Evolutionary conservation across 139 green algal genomes (phyloP), one percentile per base, ranked within the genome.

Genomic region (Microglena sp.): DNA sequence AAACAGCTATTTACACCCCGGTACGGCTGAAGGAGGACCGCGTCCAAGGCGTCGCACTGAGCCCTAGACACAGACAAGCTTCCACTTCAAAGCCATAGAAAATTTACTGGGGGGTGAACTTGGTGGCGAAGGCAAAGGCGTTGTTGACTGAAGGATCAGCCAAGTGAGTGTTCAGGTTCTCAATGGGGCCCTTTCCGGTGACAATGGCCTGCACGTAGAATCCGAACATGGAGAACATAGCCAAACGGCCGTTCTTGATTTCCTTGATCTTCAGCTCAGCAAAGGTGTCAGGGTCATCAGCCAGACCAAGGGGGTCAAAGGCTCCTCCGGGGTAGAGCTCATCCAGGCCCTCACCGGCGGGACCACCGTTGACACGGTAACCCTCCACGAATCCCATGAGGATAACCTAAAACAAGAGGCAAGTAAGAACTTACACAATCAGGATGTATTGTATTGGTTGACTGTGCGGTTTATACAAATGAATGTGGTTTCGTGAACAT

Each of bases 271-370:
- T 90, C n/a, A 94, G 82, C 82, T 90, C 82, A 62, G 82, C 81
- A 63, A 89, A 80, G 71, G 82, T 87, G 67, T 94, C 84, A 40
- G 88, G 86, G 79, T 94, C 92, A 74, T 97, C 93, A 80, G 93
- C 93, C 67, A 96, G 79, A 72, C 89, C 89, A 67, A 97, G 80
- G 77, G 91, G 91, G 88, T 97, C 91, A 60, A 96, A 96, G 46
- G 34, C 29, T 67, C 75, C 80, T 40, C 79, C 80, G 65, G 80
- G 83, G 80, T 87, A 82, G 57, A 91, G 76, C 24, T 69, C 64
- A 76, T 95, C 89, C 15, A 94, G 82, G 74, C 81, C 87, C 73
- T 89, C 80, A 57, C 79, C 82, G 21, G 67, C 81, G 29, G 74
- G 73, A 60, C 86, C 88, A 56, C 87, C 87, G 66, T 89, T 89